Evolutionary conservation across 768 basidiomycete species (phyloP).

Genomic region (Obba rivulosa): DNA sequence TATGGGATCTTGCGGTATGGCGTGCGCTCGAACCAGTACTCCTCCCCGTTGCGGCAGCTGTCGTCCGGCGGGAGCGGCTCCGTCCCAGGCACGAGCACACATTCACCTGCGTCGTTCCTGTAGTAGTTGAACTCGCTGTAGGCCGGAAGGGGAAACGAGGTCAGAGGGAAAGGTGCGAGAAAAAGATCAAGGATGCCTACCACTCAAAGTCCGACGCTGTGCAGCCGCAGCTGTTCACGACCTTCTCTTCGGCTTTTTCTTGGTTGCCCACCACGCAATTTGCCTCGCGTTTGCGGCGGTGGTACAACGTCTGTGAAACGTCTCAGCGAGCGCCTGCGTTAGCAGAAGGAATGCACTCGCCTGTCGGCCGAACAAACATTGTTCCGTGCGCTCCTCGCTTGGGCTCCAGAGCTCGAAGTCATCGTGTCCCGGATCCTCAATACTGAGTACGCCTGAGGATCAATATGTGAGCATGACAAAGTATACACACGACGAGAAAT

Average conservation of each 20-base stretch:
- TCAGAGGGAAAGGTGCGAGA: background rate
- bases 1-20: conserved; percentile 87
- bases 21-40: conserved; percentile 93
- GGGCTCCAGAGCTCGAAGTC: conserved; percentile 99
- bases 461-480: conserved; percentile 6
- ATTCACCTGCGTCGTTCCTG: conserved; percentile 62
- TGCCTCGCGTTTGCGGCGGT: conserved; percentile 73
- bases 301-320: conserved; percentile 72
- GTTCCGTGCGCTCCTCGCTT: conserved; percentile 79
- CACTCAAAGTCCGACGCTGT: conserved; percentile 85
- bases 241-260: conserved; percentile 42
- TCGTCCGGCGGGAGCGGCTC: conserved; percentile 56
- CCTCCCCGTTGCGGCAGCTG: conserved; percentile 54
- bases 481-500: background rate
- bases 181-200: conserved; percentile 36
- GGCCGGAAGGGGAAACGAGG: conserved; percentile 1
- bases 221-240: conserved; percentile 74
- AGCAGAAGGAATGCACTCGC: conserved; percentile 30
- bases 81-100: conserved; percentile 72
- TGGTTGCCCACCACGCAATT: conserved; percentile 83
- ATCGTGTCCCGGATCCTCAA: conserved; percentile 72
- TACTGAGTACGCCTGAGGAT: conserved; percentile 55
- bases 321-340: background rate
- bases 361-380: conserved; percentile 89
- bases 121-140: conserved; percentile 89